A percentile compares a stretch with the other conserved stretches of the same genome.
Evolutionary conservation across 371 early-diverging fungal genomes (phyloP).

Genomic region (Mortierella sp.): DNA sequence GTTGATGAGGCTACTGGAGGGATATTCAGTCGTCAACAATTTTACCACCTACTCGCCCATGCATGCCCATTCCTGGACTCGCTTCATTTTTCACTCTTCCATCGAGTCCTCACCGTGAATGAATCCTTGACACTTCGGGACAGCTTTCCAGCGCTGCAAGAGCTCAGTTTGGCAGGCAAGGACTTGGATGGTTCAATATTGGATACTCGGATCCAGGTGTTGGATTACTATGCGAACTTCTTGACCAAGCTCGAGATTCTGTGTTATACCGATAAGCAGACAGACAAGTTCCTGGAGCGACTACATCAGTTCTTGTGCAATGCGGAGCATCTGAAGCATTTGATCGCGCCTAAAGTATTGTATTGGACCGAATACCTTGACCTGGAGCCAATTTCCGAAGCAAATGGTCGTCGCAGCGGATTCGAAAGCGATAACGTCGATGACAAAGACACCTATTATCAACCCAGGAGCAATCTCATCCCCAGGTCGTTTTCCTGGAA

Average conservation of each 20-base stretch:
- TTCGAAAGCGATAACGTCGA: neutral
- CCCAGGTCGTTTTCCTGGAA: neutral
- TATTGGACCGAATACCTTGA: slow-evolving; percentile 15
- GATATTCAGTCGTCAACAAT: neutral
- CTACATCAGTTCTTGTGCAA: slow-evolving; percentile 9
- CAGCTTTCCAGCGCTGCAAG: slow-evolving; percentile 1
- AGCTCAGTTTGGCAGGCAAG: neutral
- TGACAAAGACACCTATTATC: neutral
- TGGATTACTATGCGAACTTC: slow-evolving; percentile 8
- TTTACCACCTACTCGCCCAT: neutral
- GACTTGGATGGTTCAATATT: neutral
- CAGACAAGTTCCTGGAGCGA: neutral
- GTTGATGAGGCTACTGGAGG: neutral
- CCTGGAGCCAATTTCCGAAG: slow-evolving; percentile 1
- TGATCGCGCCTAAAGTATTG: slow-evolving; percentile 9
- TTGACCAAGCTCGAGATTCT: slow-evolving; percentile 6
- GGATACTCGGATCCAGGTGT: neutral
- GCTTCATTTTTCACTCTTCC: slow-evolving; percentile 7
- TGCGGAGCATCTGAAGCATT: slow-evolving; percentile 8
- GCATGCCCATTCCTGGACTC: neutral
- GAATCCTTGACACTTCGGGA: neutral
- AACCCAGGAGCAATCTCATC: neutral
- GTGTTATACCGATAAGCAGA: neutral
- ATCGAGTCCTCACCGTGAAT: neutral
- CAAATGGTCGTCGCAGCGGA: too few relatives aligned